A percentile compares a stretch with the other conserved stretches of the same genome.
phyloP scores from a whole-genome alignment of 1,284 basidiomycete species.

The Ceraceosorus guamensis region DNA sequence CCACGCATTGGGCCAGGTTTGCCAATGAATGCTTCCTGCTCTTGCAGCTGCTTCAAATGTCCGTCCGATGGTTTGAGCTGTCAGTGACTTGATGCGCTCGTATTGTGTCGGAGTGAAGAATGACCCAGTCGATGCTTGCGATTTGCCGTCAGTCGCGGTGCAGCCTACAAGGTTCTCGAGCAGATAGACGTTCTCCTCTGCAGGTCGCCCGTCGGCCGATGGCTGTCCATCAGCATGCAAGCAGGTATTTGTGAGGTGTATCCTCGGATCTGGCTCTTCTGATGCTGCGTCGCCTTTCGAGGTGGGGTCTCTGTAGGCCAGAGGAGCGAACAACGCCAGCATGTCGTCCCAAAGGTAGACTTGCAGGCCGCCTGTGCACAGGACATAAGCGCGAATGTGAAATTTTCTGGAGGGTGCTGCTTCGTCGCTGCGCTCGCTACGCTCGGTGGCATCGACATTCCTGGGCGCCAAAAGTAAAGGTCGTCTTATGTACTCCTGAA shows the following conservation, averaged over 20 bases:
- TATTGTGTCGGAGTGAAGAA: slow-evolving; percentile 85
- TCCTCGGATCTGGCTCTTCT: slow-evolving; percentile 56
- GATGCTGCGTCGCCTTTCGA: slow-evolving; percentile 27
- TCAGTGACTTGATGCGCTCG: slow-evolving; percentile 89
- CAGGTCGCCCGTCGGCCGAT: neutral
- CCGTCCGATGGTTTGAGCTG: slow-evolving; percentile 67
- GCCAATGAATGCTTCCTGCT: slow-evolving; percentile 72
- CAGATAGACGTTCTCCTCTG: slow-evolving; percentile 62
- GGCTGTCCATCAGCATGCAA: slow-evolving; percentile 57
- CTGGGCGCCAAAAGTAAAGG: too few relatives aligned
- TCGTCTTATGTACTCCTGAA: too few relatives aligned
- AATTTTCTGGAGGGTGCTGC: slow-evolving; percentile 54
- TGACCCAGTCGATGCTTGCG: slow-evolving; percentile 64
- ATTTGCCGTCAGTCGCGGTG: slow-evolving; percentile 76
- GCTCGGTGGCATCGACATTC: too few relatives aligned
- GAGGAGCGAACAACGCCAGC: slow-evolving; percentile 68
- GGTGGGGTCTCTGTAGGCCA: slow-evolving; percentile 18
- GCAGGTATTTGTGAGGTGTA: slow-evolving; percentile 92
- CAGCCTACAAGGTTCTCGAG: slow-evolving; percentile 72
- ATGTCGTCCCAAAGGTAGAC: slow-evolving; percentile 65
- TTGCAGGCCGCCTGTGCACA: slow-evolving; percentile 56
- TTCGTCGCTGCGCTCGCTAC: too few relatives aligned
- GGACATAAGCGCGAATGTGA: slow-evolving; percentile 86
- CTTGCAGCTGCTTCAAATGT: slow-evolving; percentile 72
- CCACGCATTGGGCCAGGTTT: slow-evolving; percentile 80